Conservation (phyloP, 73 alveolate genomes). For the Paramecium caudatum region DNA sequence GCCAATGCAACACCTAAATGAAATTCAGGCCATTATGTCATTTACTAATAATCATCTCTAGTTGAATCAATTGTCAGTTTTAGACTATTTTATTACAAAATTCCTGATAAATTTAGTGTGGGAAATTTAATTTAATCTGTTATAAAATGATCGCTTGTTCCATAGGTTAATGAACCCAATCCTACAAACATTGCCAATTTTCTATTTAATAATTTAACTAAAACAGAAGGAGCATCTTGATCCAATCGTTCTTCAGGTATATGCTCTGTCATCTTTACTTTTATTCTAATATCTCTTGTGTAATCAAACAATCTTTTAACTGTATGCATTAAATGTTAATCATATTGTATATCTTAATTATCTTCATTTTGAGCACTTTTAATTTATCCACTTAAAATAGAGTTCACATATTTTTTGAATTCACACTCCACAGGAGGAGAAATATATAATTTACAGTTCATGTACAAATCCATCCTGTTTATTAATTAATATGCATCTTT, state of each 20-base stretch:
- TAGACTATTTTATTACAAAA: conserved; percentile 83
- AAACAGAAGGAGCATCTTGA: conserved; percentile 75
- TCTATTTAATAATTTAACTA: conserved; percentile 88
- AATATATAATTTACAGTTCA: conserved; percentile 62
- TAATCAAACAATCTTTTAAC: conserved; percentile 71
- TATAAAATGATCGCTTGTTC: conserved; percentile 93
- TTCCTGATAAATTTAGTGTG: conserved; percentile 90
- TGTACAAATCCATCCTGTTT: conserved; percentile 63
- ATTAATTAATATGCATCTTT: conserved; percentile 64
- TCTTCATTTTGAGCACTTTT: conserved; percentile 60
- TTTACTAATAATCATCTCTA: conserved; percentile 86
- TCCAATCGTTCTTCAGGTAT: conserved; percentile 76
- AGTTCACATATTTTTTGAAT: conserved; percentile 67
- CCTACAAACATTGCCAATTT: conserved; percentile 96
- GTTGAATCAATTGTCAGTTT: conserved; percentile 87
- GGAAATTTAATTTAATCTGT: conserved; percentile 94
- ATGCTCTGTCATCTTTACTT: conserved; percentile 68
- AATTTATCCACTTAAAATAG: conserved; percentile 68
- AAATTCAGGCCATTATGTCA: conserved; percentile 98
- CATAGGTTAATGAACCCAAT: conserved; percentile 94
- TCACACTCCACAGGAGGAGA: conserved; percentile 29
- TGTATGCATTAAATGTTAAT: conserved; percentile 37
- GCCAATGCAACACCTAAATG: conserved; percentile 98
- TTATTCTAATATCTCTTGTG: conserved; percentile 69
- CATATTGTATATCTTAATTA: conserved; percentile 32